Percentiles rank a stretch among this genome's conserved stretches.
These are phyloP conservation scores for Alternaria gaisen DNA, from an alignment of 2,329 filamentous ascomycete genomes.

Conservation along the genomic window DNA sequence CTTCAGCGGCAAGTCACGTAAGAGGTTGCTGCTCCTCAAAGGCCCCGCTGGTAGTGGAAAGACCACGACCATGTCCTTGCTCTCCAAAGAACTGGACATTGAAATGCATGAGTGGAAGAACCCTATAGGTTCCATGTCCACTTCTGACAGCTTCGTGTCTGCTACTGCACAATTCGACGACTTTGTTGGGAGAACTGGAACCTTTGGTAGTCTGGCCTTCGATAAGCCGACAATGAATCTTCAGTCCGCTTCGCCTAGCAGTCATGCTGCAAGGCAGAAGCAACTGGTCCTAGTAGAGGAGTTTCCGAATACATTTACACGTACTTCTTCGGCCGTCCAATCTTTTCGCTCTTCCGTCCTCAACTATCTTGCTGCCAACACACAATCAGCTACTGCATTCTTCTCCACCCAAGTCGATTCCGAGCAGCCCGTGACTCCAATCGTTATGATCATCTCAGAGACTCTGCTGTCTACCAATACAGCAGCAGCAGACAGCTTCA, in stretches of 20 bases:
- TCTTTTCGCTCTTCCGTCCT: slow-evolving; percentile 76
- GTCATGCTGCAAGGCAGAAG: slow-evolving; percentile 35
- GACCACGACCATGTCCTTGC: slow-evolving; percentile 81
- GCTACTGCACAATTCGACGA: slow-evolving; percentile 87
- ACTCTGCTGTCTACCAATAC: slow-evolving; percentile 86
- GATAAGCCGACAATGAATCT: slow-evolving; percentile 25
- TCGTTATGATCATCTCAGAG: slow-evolving; percentile 92
- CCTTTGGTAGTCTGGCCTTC: slow-evolving; percentile 76
- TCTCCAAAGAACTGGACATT: slow-evolving; percentile 79
- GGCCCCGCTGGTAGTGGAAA: slow-evolving; percentile 93
- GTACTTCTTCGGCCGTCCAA: slow-evolving; percentile 55
- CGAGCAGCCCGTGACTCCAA: slow-evolving; percentile 59
- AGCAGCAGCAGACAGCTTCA: slow-evolving; percentile 88
- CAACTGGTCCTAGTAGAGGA: slow-evolving; percentile 61
- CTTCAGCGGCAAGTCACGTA: slow-evolving; percentile 65
- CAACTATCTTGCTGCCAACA: slow-evolving; percentile 75
- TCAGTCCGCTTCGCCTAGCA: slow-evolving; percentile 23
- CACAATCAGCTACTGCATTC: slow-evolving; percentile 63
- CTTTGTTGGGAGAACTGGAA: slow-evolving; percentile 82
- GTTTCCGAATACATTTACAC: slow-evolving; percentile 60
- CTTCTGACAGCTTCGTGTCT: slow-evolving; percentile 71
- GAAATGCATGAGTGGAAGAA: slow-evolving; percentile 92
- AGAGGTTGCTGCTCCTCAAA: slow-evolving; percentile 84
- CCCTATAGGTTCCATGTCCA: slow-evolving; percentile 69
- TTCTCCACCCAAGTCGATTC: slow-evolving; percentile 38